Conservation (phyloP, 257 asterid species). For the Solanum arcanum region DNA sequence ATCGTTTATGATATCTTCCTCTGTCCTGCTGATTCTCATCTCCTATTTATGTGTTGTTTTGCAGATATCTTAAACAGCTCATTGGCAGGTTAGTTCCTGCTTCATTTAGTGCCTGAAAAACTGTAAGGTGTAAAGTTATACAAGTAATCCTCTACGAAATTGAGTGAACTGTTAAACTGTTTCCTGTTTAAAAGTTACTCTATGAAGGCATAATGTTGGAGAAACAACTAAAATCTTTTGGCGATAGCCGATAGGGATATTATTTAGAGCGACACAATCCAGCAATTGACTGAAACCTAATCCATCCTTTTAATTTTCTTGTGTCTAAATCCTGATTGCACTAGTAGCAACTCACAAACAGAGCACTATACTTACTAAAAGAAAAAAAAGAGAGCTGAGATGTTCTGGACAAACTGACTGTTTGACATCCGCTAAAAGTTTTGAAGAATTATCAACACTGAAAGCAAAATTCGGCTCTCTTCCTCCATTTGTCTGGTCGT, state of each 20-base stretch:
- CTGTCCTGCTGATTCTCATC: background rate
- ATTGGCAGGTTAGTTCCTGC: slow-evolving; percentile 13
- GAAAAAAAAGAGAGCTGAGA: background rate
- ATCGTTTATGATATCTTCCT: background rate
- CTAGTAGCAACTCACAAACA: background rate
- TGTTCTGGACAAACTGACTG: background rate
- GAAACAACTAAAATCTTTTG: background rate
- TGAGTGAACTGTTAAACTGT: background rate
- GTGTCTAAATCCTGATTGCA: background rate
- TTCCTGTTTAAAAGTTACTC: background rate
- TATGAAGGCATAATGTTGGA: background rate
- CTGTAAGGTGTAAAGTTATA: background rate
- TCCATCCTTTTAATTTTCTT: background rate
- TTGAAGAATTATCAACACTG: background rate
- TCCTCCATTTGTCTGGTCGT: background rate
- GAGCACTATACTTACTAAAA: background rate
- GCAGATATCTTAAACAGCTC: slow-evolving; percentile 18
- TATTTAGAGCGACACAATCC: background rate
- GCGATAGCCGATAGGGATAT: background rate
- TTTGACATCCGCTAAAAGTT: background rate
- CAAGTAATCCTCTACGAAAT: background rate
- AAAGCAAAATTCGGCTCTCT: background rate
- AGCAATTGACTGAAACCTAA: background rate
- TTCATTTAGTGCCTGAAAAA: background rate
- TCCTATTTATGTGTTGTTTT: background rate